Conservation (phyloP, 192 early-diverging fungal species). For the Gonapodya prolifera region DNA sequence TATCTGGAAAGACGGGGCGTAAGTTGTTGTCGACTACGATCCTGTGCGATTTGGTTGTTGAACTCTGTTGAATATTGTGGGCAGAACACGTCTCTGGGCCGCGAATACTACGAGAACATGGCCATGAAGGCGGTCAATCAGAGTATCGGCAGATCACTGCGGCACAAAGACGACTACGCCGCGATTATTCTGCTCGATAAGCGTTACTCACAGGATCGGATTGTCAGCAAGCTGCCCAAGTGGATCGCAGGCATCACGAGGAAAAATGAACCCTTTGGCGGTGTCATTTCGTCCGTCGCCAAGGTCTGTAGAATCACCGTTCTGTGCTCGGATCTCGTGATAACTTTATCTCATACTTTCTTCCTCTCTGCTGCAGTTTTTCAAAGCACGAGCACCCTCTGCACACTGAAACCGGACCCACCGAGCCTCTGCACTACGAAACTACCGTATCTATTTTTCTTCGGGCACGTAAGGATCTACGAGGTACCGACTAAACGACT, state of each 20-base stretch:
- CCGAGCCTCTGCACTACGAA: neutral
- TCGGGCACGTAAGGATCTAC: conserved; percentile 57
- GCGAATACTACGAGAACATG: conserved; percentile 76
- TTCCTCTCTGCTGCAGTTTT: too few relatives aligned
- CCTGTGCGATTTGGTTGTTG: neutral
- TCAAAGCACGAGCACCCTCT: too few relatives aligned
- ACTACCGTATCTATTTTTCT: neutral
- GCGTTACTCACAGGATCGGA: conserved; percentile 34
- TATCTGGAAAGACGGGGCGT: conserved; percentile 25
- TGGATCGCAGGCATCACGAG: conserved; percentile 39
- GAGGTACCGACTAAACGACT: conserved; percentile 83
- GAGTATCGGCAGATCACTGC: conserved; percentile 81
- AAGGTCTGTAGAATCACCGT: neutral
- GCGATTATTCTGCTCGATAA: conserved; percentile 69
- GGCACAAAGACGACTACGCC: conserved; percentile 79
- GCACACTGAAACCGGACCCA: too few relatives aligned
- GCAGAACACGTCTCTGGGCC: conserved; percentile 21
- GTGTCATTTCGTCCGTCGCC: neutral
- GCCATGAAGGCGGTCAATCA: conserved; percentile 93
- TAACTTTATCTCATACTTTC: too few relatives aligned
- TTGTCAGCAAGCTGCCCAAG: conserved; percentile 53
- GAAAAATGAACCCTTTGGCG: neutral
- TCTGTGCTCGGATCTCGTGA: too few relatives aligned
- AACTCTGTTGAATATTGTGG: neutral
- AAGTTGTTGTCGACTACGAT: too few relatives aligned